These are phyloP conservation scores for Ogataea ramenticola DNA, from an alignment of 805 yeast species.

Conservation along the genomic window DNA sequence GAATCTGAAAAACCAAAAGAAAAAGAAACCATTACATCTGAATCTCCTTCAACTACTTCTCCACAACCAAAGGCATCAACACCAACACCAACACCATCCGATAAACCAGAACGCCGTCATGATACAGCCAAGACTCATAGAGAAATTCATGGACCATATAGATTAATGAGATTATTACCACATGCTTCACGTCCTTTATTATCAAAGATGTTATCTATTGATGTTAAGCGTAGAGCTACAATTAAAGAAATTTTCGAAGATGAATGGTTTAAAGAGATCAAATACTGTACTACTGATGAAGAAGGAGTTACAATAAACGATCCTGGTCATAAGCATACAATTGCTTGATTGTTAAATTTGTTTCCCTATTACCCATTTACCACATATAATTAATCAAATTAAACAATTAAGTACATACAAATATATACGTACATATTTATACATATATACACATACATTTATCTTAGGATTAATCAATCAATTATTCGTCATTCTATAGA, in stretches of 20 bases:
- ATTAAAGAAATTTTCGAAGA: slow-evolving; percentile 59
- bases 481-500: too few relatives aligned
- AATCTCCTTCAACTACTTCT: background rate
- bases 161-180: slow-evolving; percentile 73
- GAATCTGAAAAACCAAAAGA: background rate
- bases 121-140: slow-evolving; percentile 33
- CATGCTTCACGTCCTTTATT: slow-evolving; percentile 77
- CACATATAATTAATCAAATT: too few relatives aligned
- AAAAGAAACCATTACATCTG: background rate
- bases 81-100: slow-evolving; percentile 3
- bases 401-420: background rate
- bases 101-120: slow-evolving; percentile 29
- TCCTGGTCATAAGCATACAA: slow-evolving; percentile 43
- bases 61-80: background rate
- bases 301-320: slow-evolving; percentile 34
- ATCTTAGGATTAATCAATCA: background rate
- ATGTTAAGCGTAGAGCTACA: slow-evolving; percentile 56
- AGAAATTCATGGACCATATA: slow-evolving; percentile 75
- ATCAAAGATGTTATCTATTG: slow-evolving; percentile 56
- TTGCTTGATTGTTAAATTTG: too few relatives aligned
- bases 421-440: background rate
- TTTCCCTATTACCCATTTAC: too few relatives aligned
- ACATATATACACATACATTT: background rate
- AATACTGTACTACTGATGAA: slow-evolving; percentile 48
- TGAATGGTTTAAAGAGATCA: slow-evolving; percentile 62